Conservation (phyloP, 1,284 basidiomycete genomes). For the Pisolithus thermaeus region DNA sequence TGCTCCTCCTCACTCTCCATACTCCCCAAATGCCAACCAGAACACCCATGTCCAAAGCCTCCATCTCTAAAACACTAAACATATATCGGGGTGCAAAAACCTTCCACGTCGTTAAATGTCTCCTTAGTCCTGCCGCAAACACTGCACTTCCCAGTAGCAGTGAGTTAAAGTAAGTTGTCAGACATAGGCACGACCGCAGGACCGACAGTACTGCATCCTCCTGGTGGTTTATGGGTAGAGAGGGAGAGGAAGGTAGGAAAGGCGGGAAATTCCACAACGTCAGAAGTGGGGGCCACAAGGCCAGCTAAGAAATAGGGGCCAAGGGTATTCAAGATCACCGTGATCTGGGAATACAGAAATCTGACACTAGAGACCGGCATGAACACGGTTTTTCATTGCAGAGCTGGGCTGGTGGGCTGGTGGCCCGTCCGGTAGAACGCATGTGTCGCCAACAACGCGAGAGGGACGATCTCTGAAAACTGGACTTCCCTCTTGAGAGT, state of each 20-base stretch:
- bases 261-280: conserved; percentile 88
- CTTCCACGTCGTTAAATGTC: conserved; percentile 99
- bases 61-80: conserved; percentile 52
- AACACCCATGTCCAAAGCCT: conserved; percentile 53
- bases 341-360: conserved; percentile 73
- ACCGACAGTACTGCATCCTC: conserved; percentile 26
- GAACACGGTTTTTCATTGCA: conserved; percentile 97
- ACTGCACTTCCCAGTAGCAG: conserved; percentile 66
- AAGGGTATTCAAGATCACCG: conserved; percentile 80
- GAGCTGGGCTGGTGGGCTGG: conserved; percentile 81
- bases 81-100: conserved; percentile 96
- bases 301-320: conserved; percentile 68
- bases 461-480: too few relatives aligned
- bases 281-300: conserved; percentile 66
- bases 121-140: conserved; percentile 70
- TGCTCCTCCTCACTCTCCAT: conserved; percentile 10
- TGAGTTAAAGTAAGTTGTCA: too few relatives aligned
- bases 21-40: conserved; percentile 40
- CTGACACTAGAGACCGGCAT: conserved; percentile 60
- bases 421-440: conserved; percentile 90
- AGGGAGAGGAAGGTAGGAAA: too few relatives aligned
- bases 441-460: too few relatives aligned
- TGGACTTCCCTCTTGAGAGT: too few relatives aligned
- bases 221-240: too few relatives aligned
- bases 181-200: conserved; percentile 54